Evolutionary conservation across 1,284 basidiomycete species (phyloP).

Genomic region (Phellinidium pouzarii): DNA sequence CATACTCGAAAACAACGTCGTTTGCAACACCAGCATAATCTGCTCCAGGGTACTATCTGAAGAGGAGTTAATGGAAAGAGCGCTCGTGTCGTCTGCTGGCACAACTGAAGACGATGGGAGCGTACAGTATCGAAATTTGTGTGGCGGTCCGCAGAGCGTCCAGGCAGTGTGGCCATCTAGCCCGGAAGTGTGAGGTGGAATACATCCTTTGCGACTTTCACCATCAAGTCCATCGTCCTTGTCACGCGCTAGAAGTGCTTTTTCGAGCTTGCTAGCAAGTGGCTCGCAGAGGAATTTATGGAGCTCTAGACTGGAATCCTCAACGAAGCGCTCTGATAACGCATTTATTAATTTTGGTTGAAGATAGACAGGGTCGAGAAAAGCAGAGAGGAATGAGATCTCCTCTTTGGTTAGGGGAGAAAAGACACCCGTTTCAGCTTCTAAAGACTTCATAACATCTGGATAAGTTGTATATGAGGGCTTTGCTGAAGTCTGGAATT

Average conservation of each 20-base stretch:
- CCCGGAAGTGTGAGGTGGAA: conserved; percentile 55
- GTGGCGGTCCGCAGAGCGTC: conserved; percentile 81
- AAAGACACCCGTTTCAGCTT: conserved; percentile 23
- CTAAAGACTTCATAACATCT: conserved; percentile 23
- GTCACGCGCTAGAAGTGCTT: conserved; percentile 62
- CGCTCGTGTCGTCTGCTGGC: conserved; percentile 18
- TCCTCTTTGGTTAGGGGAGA: conserved; percentile 58
- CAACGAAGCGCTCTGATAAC: conserved; percentile 78
- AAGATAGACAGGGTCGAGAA: conserved; percentile 89
- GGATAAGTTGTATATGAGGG: conserved; percentile 58
- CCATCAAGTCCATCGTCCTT: conserved; percentile 58
- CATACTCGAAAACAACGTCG: conserved; percentile 72
- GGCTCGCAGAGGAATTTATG: conserved; percentile 74
- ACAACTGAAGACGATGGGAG: conserved; percentile 32
- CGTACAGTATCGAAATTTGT: conserved; percentile 88
- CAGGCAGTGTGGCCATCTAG: conserved; percentile 54
- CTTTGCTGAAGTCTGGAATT: conserved; percentile 48
- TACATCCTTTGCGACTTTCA: conserved; percentile 36
- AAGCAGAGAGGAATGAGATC: conserved; percentile 67
- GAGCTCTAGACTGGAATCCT: conserved; percentile 87
- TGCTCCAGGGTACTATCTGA: conserved; percentile 38
- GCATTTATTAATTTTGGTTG: conserved; percentile 75
- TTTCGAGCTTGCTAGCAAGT: conserved; percentile 63
- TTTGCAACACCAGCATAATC: conserved; percentile 61
- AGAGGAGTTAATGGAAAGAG: conserved; percentile 9